Percentiles rank a stretch among this genome's conserved stretches.
These are phyloP conservation scores for Ocimum tenuiflorum DNA, from an alignment of 257 asterid genomes.

Conservation along the genomic window DNA sequence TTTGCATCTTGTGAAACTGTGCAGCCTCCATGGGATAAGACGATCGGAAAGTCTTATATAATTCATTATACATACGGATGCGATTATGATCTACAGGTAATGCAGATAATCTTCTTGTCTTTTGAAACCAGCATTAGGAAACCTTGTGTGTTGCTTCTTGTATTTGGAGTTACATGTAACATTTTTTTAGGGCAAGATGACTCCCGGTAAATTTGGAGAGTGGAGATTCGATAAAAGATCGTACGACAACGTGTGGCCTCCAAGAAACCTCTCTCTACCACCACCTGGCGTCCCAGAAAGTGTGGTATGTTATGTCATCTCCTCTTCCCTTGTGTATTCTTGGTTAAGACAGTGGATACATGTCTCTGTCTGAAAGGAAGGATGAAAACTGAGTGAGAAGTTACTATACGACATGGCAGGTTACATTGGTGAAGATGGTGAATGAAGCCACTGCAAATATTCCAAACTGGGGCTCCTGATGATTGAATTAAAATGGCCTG, in stretches of 20 bases:
- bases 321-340: not conserved
- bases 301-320: conserved; percentile 45
- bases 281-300: conserved; percentile 94
- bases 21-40: conserved; percentile 95
- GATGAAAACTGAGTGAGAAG: not conserved
- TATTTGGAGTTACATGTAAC: not conserved
- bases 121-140: too few relatives aligned
- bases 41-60: conserved; percentile 64
- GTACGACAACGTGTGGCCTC: conserved; percentile 55
- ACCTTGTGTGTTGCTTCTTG: not conserved
- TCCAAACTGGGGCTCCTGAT: conserved; percentile 77
- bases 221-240: conserved; percentile 98
- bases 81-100: conserved; percentile 80
- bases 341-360: too few relatives aligned
- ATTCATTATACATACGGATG: conserved; percentile 95
- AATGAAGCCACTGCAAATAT: conserved; percentile 76
- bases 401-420: conserved; percentile 39
- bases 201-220: conserved; percentile 85
- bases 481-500: too few relatives aligned
- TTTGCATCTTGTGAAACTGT: conserved; percentile 7
- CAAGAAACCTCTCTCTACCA: conserved; percentile 76
- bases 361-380: too few relatives aligned
- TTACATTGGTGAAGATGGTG: conserved; percentile 82
- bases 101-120: too few relatives aligned
- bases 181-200: conserved; percentile 57